Conservation (phyloP, 2,329 filamentous ascomycete genomes). For the Rutstroemia sp. region DNA sequence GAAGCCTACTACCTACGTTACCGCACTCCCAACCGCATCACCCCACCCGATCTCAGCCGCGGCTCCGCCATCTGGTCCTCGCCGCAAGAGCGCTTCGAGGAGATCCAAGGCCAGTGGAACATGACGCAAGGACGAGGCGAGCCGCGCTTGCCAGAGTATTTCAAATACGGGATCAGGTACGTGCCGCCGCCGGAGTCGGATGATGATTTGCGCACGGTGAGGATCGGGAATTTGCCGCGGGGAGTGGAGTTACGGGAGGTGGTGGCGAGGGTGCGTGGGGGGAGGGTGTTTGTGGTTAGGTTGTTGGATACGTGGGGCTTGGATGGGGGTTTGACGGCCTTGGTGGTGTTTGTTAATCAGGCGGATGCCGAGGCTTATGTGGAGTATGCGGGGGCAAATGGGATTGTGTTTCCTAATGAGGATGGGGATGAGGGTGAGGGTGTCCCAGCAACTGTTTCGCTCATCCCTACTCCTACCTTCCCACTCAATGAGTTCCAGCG, state of each 20-base stretch:
- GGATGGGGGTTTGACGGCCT: conserved; percentile 13
- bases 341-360: conserved; percentile 21
- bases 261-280: conserved; percentile 20
- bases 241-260: conserved; percentile 20
- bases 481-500: conserved; percentile 6
- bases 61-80: background rate
- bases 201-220: conserved; percentile 14
- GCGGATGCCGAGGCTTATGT: conserved; percentile 19
- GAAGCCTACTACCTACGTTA: background rate
- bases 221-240: conserved; percentile 18
- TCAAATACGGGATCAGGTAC: conserved; percentile 21
- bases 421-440: background rate
- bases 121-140: too few relatives aligned
- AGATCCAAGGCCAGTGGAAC: background rate
- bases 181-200: conserved; percentile 3
- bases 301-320: conserved; percentile 11
- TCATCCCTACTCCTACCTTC: conserved; percentile 21
- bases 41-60: background rate
- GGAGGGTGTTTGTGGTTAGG: conserved; percentile 15
- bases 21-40: background rate
- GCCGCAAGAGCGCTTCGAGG: background rate
- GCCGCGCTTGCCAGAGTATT: conserved; percentile 15
- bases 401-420: conserved; percentile 9
- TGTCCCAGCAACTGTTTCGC: conserved; percentile 9
- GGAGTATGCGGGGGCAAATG: conserved; percentile 10